Percentiles rank a stretch among this genome's conserved stretches.
These are phyloP conservation scores for Periconia sp. DNA, from an alignment of 2,329 filamentous ascomycete species.

Conservation along the genomic window DNA sequence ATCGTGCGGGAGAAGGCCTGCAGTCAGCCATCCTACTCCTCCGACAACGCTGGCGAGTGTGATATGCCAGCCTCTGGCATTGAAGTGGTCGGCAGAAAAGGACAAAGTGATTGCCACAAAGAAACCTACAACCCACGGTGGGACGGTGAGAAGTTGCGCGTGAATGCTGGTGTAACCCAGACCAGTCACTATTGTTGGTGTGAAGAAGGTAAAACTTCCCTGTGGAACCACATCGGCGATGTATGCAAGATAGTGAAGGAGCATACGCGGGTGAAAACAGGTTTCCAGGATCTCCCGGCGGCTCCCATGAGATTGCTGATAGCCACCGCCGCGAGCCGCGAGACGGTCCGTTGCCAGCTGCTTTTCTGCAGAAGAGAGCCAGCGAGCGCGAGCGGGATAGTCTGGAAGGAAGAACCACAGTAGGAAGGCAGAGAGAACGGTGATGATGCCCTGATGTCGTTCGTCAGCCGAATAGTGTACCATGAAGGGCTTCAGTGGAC, in stretches of 20 bases:
- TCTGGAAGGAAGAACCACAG: slow-evolving; percentile 56
- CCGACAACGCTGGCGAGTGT: slow-evolving; percentile 32
- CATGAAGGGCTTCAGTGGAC: slow-evolving; percentile 38
- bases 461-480: background rate
- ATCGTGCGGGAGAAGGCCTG: slow-evolving; percentile 33
- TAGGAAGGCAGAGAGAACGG: slow-evolving; percentile 18
- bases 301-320: slow-evolving; percentile 42
- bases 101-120: slow-evolving; percentile 30
- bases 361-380: slow-evolving; percentile 43
- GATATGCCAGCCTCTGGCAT: slow-evolving; percentile 26
- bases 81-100: slow-evolving; percentile 28
- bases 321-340: slow-evolving; percentile 42
- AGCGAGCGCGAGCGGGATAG: slow-evolving; percentile 55
- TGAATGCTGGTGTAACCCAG: slow-evolving; percentile 50
- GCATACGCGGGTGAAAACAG: slow-evolving; percentile 45
- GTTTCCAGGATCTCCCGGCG: slow-evolving; percentile 46
- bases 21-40: slow-evolving; percentile 40
- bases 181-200: slow-evolving; percentile 53
- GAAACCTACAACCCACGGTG: slow-evolving; percentile 45
- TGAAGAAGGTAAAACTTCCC: slow-evolving; percentile 48
- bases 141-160: slow-evolving; percentile 48
- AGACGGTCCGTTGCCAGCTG: slow-evolving; percentile 31
- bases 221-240: slow-evolving; percentile 37
- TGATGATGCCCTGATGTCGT: slow-evolving; percentile 13
- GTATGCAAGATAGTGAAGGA: slow-evolving; percentile 41